Percentiles rank a stretch among this genome's conserved stretches.
Conservation (phyloP, 1,139 yeast genomes). For the Geotrichum cucujoidarum region DNA sequence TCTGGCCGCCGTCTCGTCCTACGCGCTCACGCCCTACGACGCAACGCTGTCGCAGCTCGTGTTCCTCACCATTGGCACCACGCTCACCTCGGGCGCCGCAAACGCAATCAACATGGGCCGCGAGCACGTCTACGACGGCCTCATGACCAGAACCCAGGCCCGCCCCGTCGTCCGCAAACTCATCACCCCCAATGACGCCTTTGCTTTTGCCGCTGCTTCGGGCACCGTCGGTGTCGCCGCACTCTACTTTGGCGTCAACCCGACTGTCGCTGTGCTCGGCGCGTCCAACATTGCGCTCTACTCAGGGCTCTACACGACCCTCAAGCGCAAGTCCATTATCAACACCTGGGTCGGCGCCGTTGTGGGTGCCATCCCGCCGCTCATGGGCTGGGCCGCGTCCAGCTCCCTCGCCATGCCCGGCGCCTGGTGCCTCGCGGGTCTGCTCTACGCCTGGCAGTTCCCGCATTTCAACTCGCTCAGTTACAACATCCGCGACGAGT, state of each 20-base stretch:
- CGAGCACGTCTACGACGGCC: conserved; percentile 82
- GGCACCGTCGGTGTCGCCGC: conserved; percentile 69
- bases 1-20: conserved; percentile 85
- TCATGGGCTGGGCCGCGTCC: conserved; percentile 99
- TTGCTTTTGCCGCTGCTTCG: conserved; percentile 64
- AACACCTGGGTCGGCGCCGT: conserved; percentile 99
- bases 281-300: conserved; percentile 72
- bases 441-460: conserved; percentile 96
- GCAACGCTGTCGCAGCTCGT: conserved; percentile 65
- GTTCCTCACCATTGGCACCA: conserved; percentile 77
- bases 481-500: conserved; percentile 82
- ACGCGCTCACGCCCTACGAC: conserved; percentile 83
- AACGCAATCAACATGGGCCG: conserved; percentile 96
- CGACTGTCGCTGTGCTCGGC: conserved; percentile 76
- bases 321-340: conserved; percentile 75
- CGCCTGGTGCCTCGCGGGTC: conserved; percentile 89
- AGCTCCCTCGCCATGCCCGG: conserved; percentile 76
- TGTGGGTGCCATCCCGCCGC: conserved; percentile 97
- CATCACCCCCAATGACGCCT: conserved; percentile 72
- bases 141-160: conserved; percentile 82
- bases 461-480: conserved; percentile 95
- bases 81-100: conserved; percentile 87
- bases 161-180: conserved; percentile 89
- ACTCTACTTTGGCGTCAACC: conserved; percentile 76
- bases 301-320: conserved; percentile 85